Conservation (phyloP, 176 grass and related monocot species). For the Echinochloa phyllopogon region DNA sequence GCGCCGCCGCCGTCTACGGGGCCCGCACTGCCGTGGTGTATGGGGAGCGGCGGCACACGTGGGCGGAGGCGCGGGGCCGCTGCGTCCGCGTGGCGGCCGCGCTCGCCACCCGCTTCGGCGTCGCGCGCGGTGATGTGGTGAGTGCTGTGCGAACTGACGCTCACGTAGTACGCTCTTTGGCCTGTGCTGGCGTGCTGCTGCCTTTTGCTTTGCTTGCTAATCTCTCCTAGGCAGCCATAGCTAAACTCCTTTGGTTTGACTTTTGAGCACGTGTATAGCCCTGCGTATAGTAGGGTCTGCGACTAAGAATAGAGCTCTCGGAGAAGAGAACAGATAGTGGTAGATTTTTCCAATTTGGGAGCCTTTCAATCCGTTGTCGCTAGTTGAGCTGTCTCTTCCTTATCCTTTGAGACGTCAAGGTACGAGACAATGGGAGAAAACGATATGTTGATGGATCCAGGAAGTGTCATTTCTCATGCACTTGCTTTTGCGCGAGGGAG, state of each 20-base stretch:
- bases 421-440: background rate
- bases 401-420: background rate
- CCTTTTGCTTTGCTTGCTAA: background rate
- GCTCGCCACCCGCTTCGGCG: conserved; percentile 48
- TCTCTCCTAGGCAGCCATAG: background rate
- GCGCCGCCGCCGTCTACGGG: conserved; percentile 65
- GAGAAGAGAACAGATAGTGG: no score
- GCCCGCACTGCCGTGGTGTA: conserved; percentile 46
- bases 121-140: conserved; percentile 68
- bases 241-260: background rate
- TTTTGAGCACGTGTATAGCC: background rate
- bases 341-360: background rate
- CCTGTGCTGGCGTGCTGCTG: background rate
- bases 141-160: background rate
- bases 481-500: no score
- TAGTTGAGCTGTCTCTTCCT: background rate
- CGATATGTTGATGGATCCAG: no score
- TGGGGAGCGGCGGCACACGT: conserved; percentile 47
- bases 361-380: background rate
- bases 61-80: conserved; percentile 48
- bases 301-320: no score
- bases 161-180: background rate
- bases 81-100: conserved; percentile 65
- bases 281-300: background rate
- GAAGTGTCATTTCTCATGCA: background rate